Conservation (phyloP, 208 protist species). For the Balamuthia mandrillaris region DNA sequence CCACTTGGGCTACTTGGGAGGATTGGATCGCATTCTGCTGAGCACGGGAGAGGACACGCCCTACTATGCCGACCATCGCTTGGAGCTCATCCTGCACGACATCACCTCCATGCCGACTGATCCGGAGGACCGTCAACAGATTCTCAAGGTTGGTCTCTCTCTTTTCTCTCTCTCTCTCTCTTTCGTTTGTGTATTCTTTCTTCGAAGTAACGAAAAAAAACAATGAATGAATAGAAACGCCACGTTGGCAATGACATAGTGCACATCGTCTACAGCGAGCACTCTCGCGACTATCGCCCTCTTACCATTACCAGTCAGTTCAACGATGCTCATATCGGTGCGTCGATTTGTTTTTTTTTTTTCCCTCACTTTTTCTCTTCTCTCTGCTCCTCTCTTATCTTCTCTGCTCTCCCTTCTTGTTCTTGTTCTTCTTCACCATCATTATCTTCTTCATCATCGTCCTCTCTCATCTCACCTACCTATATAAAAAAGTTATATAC, state of each 20-base stretch:
- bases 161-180: not conserved
- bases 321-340: conserved; percentile 9
- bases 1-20: conserved; percentile 69
- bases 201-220: too few relatives aligned
- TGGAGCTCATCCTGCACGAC: conserved; percentile 75
- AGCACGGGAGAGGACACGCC: conserved; percentile 43
- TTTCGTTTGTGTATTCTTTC: too few relatives aligned
- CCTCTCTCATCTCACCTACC: too few relatives aligned
- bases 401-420: too few relatives aligned
- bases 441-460: too few relatives aligned
- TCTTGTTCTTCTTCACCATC: too few relatives aligned
- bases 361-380: too few relatives aligned
- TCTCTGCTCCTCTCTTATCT: too few relatives aligned
- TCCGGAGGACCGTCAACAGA: conserved; percentile 59
- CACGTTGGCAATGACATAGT: conserved; percentile 82
- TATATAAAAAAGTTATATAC: too few relatives aligned
- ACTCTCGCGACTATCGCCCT: not conserved
- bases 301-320: conserved; percentile 10
- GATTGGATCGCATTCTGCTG: conserved; percentile 55
- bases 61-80: conserved; percentile 58
- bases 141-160: conserved; percentile 56
- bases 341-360: too few relatives aligned
- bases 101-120: conserved; percentile 66
- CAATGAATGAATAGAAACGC: not conserved
- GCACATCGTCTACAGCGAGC: conserved; percentile 80